These are phyloP conservation scores for Phanerochaete sordida DNA, from an alignment of 768 basidiomycete genomes.

Conservation along the genomic window DNA sequence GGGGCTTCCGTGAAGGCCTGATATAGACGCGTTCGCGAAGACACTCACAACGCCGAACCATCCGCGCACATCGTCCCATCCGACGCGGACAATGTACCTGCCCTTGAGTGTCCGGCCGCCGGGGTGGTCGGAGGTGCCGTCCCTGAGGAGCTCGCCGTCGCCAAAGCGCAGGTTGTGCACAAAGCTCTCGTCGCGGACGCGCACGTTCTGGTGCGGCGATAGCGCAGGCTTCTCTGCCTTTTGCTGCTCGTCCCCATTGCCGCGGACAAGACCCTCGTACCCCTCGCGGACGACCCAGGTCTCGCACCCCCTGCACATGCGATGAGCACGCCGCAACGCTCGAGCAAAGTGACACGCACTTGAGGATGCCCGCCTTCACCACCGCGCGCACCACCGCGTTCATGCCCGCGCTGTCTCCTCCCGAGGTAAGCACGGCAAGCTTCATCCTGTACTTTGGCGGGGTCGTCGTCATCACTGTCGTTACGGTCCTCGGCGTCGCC, in stretches of 20 bases:
- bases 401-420: constrained; percentile 98
- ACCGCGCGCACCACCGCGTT: constrained; percentile 92
- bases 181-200: constrained; percentile 35
- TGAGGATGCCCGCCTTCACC: constrained; percentile 88
- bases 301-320: constrained; percentile 78
- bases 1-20: constrained; percentile 2
- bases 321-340: neutral
- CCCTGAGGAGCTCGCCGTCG: constrained; percentile 70
- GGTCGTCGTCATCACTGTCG: neutral
- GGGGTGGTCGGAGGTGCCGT: constrained; percentile 75
- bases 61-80: constrained; percentile 96
- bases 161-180: constrained; percentile 80
- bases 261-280: constrained; percentile 95
- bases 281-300: constrained; percentile 97
- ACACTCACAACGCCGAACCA: constrained; percentile 82
- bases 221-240: constrained; percentile 20
- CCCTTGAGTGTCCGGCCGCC: constrained; percentile 78
- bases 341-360: constrained; percentile 43
- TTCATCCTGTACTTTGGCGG: constrained; percentile 50
- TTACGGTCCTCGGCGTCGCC: neutral
- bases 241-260: constrained; percentile 52
- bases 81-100: constrained; percentile 89
- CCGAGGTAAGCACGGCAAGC: constrained; percentile 91
- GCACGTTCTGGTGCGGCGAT: constrained; percentile 19
- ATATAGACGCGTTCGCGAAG: neutral